A percentile compares a stretch with the other conserved stretches of the same genome.
These are phyloP conservation scores for Exophiala xenobiotica DNA, from an alignment of 2,329 filamentous ascomycete species.

Conservation along the genomic window DNA sequence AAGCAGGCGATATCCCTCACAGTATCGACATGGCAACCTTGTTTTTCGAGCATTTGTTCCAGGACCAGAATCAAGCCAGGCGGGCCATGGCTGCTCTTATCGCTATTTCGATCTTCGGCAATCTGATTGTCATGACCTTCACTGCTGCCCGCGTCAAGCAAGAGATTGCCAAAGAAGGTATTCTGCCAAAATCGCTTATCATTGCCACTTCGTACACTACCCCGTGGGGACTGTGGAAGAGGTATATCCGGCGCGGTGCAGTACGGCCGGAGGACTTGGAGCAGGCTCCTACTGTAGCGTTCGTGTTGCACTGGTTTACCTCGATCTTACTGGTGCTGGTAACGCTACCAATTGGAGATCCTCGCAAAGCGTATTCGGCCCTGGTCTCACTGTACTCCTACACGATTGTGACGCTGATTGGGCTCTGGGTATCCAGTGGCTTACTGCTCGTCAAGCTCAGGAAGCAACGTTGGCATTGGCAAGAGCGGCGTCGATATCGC, in stretches of 20 bases:
- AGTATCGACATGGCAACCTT: slow-evolving; percentile 28
- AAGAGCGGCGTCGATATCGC: slow-evolving; percentile 10
- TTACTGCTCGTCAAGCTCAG: slow-evolving; percentile 18
- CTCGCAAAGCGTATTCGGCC: slow-evolving; percentile 33
- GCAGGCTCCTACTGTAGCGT: slow-evolving; percentile 39
- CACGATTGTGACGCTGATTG: slow-evolving; percentile 39
- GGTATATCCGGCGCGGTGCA: slow-evolving; percentile 20
- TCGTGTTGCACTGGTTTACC: slow-evolving; percentile 41
- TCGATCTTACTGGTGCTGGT: slow-evolving; percentile 38
- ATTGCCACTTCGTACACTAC: slow-evolving; percentile 38
- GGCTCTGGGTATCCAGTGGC: slow-evolving; percentile 28
- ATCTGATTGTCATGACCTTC: slow-evolving; percentile 58
- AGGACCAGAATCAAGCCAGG: slow-evolving; percentile 29
- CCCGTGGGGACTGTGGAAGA: slow-evolving; percentile 22
- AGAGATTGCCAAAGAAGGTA: slow-evolving; percentile 60
- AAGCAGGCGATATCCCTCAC: not conserved
- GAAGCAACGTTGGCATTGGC: not conserved
- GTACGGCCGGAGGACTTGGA: slow-evolving; percentile 31
- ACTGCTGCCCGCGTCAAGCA: slow-evolving; percentile 58
- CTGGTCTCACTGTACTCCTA: slow-evolving; percentile 43
- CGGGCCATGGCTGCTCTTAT: slow-evolving; percentile 51
- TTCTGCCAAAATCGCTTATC: slow-evolving; percentile 53
- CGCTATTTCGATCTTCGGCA: slow-evolving; percentile 56
- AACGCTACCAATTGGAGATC: slow-evolving; percentile 28
- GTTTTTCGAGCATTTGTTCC: slow-evolving; percentile 37